Evolutionary conservation across 305 asterid species (phyloP), one percentile per base, ranked within the genome.

Genomic region (Petunia hybrid): DNA sequence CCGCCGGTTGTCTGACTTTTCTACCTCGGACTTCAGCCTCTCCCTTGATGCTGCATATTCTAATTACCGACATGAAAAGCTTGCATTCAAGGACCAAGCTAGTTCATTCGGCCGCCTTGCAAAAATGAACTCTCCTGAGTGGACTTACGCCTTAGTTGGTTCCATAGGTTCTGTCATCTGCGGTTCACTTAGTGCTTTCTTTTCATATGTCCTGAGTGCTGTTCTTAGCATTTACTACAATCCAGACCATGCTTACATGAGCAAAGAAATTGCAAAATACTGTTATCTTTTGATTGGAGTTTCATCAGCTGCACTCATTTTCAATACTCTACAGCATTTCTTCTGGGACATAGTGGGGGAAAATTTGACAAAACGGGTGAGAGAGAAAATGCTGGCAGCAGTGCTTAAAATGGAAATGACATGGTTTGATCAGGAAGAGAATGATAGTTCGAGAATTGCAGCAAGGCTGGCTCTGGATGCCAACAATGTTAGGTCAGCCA

Each of bases 311-410:
- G 99, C 98, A 12, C 99, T 97, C 48, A 87, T 95, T 78, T 97
- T 97, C 94, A 97, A 97, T 88, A 92, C 98, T 0, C 46, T 95
- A 76, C 99, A 97, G 87, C 99, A 97, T 90, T 93, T 88, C 84
- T 97, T 90, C 88, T 97, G 99, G 99, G 99, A 95, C 69, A 91
- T 92, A 1, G 99, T 97, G 31, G 99, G 99, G 16, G 98, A 92
- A 86, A 97, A 97, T 85, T 77, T 97, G 76, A 97, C 99, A 0
- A 95, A 91, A 79, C 95, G 99, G 1, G 99, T 97, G 8, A 75
- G 97, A 68, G 99, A 93, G 87, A 91, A 93, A 84, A 90, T 97
- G 97, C 85, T 97, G 80, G 89, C 86, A 3, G 99, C 99, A 0
- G 97, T 95, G 45, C 84, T 97, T 39, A 95, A 88, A 77, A 97